These are phyloP conservation scores for Gigaspora rosea DNA, from an alignment of 192 early-diverging fungal genomes.

Conservation along the genomic window DNA sequence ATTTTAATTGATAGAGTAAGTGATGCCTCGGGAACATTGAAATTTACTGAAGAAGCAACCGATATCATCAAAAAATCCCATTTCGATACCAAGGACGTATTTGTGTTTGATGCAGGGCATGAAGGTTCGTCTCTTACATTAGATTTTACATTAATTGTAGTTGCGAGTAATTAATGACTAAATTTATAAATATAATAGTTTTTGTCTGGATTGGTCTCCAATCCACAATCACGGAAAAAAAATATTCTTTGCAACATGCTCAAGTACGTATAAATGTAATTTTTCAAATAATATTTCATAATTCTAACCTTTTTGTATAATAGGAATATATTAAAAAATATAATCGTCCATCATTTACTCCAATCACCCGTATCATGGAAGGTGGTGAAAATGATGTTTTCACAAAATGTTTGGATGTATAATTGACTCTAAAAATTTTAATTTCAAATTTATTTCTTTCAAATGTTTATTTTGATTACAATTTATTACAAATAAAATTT, in stretches of 20 bases:
- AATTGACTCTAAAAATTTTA: not conserved
- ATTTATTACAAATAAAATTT: no score
- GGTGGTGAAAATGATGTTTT: conserved; percentile 67
- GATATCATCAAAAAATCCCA: conserved; percentile 45
- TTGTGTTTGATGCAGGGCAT: conserved; percentile 63
- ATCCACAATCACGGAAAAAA: conserved; percentile 55
- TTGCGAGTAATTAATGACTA: no score
- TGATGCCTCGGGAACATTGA: conserved; percentile 42
- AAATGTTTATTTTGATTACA: no score
- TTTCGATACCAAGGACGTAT: conserved; percentile 67
- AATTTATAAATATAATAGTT: conserved; percentile 28
- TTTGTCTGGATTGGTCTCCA: conserved; percentile 63
- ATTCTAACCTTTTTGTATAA: not conserved
- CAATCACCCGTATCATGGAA: conserved; percentile 66
- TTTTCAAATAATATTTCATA: not conserved
- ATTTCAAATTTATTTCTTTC: not conserved
- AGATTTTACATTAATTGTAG: not conserved
- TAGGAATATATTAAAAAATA: conserved; percentile 58
- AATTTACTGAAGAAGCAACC: conserved; percentile 59
- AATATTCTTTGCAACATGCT: conserved; percentile 59
- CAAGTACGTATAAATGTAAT: conserved; percentile 34
- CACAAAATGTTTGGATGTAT: conserved; percentile 44
- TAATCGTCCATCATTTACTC: conserved; percentile 52
- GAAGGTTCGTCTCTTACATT: conserved; percentile 31
- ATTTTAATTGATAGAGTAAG: conserved; percentile 28